A percentile compares a stretch with the other conserved stretches of the same genome.
phyloP scores from a whole-genome alignment of 176 grass and related monocot species.

The Saccharum officinarum region DNA sequence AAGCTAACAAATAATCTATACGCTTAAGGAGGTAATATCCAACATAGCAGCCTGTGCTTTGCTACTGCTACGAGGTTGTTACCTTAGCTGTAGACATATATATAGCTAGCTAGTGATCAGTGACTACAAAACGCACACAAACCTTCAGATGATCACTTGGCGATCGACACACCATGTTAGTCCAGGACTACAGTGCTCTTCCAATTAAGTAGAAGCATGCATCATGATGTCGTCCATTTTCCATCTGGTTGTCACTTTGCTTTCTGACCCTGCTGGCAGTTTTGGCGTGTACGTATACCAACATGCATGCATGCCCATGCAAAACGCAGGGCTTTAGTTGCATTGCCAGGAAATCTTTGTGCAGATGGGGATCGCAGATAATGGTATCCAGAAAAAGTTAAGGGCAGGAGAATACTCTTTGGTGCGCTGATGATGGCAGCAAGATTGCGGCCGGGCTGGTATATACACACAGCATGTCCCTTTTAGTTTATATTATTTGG shows the following conservation, averaged over 20 bases:
- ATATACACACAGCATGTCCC: not conserved
- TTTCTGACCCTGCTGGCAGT: constrained; percentile 43
- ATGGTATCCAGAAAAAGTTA: constrained; percentile 38
- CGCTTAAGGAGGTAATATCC: too few relatives aligned
- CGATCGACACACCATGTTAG: not conserved
- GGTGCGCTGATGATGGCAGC: not conserved
- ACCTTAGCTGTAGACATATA: too few relatives aligned
- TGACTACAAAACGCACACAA: too few relatives aligned
- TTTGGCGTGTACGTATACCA: constrained; percentile 35
- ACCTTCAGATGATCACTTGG: too few relatives aligned
- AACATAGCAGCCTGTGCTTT: too few relatives aligned
- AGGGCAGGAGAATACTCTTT: constrained; percentile 15
- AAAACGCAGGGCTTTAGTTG: not conserved
- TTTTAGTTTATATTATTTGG: not conserved
- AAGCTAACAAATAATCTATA: too few relatives aligned
- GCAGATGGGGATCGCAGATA: constrained; percentile 24
- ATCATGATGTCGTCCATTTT: constrained; percentile 21
- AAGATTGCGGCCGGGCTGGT: constrained; percentile 19
- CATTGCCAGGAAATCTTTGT: constrained; percentile 20
- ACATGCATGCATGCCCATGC: constrained; percentile 21
- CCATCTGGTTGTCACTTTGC: constrained; percentile 38
- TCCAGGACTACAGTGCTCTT: constrained; percentile 5
- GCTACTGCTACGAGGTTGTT: too few relatives aligned
- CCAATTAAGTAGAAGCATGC: constrained; percentile 17
- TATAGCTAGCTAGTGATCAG: too few relatives aligned